Percentiles rank a stretch among this genome's conserved stretches.
These are phyloP conservation scores for Plasmopara muralis DNA, from an alignment of 352 stramenopile genomes.

Conservation along the genomic window DNA sequence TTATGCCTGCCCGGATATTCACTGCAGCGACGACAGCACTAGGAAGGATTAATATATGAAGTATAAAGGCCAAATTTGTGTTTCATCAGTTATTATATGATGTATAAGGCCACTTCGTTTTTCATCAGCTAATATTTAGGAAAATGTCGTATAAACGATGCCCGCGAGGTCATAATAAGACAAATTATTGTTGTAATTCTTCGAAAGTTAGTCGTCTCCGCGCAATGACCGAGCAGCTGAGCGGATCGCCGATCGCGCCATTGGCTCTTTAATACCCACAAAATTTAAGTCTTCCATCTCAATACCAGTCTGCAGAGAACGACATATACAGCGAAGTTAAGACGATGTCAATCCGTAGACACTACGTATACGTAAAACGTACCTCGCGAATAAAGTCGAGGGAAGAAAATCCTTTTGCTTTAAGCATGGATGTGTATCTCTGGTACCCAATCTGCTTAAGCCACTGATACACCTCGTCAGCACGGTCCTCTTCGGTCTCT, in stretches of 20 bases:
- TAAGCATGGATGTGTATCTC: constrained; percentile 57
- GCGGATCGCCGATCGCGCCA: constrained; percentile 54
- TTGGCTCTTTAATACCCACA: constrained; percentile 63
- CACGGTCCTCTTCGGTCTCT: constrained; percentile 40
- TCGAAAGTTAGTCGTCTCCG: constrained; percentile 24
- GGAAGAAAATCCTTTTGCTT: constrained; percentile 67
- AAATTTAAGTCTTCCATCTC: constrained; percentile 85
- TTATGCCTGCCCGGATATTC: constrained; percentile 8
- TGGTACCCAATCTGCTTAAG: constrained; percentile 54
- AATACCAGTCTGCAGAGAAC: constrained; percentile 58
- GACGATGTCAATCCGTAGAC: neutral
- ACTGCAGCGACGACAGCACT: constrained; percentile 8
- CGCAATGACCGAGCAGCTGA: constrained; percentile 48
- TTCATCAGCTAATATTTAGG: constrained; percentile 29
- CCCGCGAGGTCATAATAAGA: too few species aligned
- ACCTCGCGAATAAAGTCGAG: constrained; percentile 86
- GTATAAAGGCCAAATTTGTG: neutral
- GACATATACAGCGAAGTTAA: constrained; percentile 7
- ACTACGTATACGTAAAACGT: constrained; percentile 2
- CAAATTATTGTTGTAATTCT: neutral
- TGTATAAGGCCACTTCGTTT: too few species aligned
- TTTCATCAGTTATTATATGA: too few species aligned
- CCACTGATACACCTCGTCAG: constrained; percentile 72
- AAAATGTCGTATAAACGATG: constrained; percentile 7
- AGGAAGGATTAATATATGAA: constrained; percentile 14